Conservation (phyloP, 257 asterid species). For the Capsicum chinense region DNA sequence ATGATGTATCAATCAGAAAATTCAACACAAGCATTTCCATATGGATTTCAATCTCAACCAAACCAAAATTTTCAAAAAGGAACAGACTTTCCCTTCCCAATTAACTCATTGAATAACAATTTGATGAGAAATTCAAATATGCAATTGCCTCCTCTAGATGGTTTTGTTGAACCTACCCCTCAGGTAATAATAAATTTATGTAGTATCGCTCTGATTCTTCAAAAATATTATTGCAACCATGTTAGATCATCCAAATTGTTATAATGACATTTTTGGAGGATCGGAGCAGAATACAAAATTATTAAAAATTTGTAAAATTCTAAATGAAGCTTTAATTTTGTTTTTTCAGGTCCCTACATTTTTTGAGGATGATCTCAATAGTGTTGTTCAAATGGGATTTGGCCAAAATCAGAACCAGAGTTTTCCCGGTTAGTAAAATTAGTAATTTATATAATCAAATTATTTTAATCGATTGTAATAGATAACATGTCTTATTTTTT, state of each 20-base stretch:
- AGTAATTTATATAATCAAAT: not conserved
- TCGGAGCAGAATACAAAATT: not conserved
- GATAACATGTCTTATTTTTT: not conserved
- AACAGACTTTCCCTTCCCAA: conserved; percentile 44
- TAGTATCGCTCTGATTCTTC: not conserved
- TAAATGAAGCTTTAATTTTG: not conserved
- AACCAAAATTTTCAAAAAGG: conserved; percentile 42
- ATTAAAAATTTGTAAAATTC: not conserved
- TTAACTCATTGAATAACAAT: conserved; percentile 46
- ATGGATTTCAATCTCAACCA: conserved; percentile 54
- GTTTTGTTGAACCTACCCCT: conserved; percentile 53
- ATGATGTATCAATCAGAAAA: conserved; percentile 46
- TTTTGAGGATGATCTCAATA: conserved; percentile 87
- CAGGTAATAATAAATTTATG: conserved; percentile 48
- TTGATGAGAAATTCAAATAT: conserved; percentile 42
- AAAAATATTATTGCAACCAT: not conserved
- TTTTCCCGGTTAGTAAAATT: conserved; percentile 59
- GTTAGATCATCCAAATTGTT: not conserved
- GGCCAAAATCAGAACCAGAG: conserved; percentile 62
- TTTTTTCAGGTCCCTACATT: conserved; percentile 57
- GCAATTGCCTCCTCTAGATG: conserved; percentile 55
- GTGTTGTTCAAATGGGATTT: conserved; percentile 83
- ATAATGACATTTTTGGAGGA: not conserved
- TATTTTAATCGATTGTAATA: not conserved
- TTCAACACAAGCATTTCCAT: conserved; percentile 42